Base-by-base conservation (phyloP, 495 filamentous ascomycete species). In the Parathielavia hyrcaniae region DNA sequence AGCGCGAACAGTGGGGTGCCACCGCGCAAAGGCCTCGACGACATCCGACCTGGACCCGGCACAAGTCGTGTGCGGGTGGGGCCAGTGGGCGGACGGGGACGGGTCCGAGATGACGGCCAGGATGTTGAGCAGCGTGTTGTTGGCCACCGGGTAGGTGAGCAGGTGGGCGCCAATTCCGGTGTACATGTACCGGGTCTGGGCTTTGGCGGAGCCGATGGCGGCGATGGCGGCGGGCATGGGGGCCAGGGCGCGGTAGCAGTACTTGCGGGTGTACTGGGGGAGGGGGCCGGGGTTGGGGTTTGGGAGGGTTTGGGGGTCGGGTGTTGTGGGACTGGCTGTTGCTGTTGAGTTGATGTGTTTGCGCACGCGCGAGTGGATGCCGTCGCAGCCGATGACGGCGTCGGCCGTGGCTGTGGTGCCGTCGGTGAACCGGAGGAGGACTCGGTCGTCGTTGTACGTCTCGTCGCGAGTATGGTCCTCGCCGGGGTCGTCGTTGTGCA, bases 371-470 rank as follows among this genome's bases (percentile, higher is more conserved):
- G 75, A 77, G 23, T 61, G 67, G 38, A 79, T 75, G 32, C 76
- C 76, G 53, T 79, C 76, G 61, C 73, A 76, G 8, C 73, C 76
- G 22, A 79, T 65, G 7, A 76, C 72, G 64, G 71, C 59, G 46
- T 73, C 69, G 14, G 70, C 71, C 23, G 63, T 60, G 10, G 63
- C 69, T 0, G 44, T 39, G n/a, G 53, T 67, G 14, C 70, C 70
- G 45, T 77, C 74, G 16, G 39, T 65, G 57, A 79, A 77, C 16
- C 17, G 19, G 17, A 79, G 13, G 5, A 17, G 32, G 0, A 71
- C 17, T 38, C 61, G 9, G 61, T 63, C 11, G 53, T 56, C 0
- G 53, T 45, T 7, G 40, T 20, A n/a, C n/a, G n/a, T n/a, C n/a
- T n/a, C n/a, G n/a, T n/a, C n/a, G n/a, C n/a, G n/a, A n/a, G n/a